Conservation (phyloP, 768 basidiomycete species). For the Lactifluus rugatus region DNA sequence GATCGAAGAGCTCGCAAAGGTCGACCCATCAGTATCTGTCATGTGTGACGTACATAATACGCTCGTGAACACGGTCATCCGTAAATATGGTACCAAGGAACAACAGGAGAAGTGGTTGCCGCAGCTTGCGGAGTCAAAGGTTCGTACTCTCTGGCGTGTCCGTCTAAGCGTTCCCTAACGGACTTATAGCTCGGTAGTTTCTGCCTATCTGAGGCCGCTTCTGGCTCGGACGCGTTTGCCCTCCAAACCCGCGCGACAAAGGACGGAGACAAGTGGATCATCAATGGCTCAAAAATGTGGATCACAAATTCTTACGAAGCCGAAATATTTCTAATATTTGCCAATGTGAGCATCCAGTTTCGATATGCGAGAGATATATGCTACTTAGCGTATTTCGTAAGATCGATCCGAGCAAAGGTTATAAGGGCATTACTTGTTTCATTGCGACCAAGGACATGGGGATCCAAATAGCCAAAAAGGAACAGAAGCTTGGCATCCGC, state of each 20-base stretch:
- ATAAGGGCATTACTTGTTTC: constrained; percentile 99
- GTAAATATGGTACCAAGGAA: constrained; percentile 74
- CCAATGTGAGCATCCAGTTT: constrained; percentile 52
- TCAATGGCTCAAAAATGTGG: constrained; percentile 99
- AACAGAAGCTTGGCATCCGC: constrained; percentile 94
- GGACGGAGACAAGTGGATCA: constrained; percentile 73
- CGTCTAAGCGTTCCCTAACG: neutral
- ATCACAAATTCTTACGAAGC: constrained; percentile 94
- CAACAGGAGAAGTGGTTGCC: constrained; percentile 89
- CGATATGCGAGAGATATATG: neutral
- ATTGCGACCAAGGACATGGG: constrained; percentile 95
- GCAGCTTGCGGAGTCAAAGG: constrained; percentile 67
- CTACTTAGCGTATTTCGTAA: constrained; percentile 21
- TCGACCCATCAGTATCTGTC: constrained; percentile 95
- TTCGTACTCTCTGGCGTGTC: constrained; percentile 23
- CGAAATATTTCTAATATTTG: constrained; percentile 88
- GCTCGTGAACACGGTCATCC: constrained; percentile 88
- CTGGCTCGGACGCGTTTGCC: constrained; percentile 96
- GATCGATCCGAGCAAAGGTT: constrained; percentile 85
- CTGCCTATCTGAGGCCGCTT: constrained; percentile 85
- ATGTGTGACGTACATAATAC: constrained; percentile 98
- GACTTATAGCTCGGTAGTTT: constrained; percentile 78
- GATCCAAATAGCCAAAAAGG: constrained; percentile 95
- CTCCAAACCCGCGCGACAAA: constrained; percentile 87
- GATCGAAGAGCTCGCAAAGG: constrained; percentile 93